A percentile compares a stretch with the other conserved stretches of the same genome.
These are phyloP conservation scores for Millerozyma miso DNA, from an alignment of 805 yeast species.

Conservation along the genomic window DNA sequence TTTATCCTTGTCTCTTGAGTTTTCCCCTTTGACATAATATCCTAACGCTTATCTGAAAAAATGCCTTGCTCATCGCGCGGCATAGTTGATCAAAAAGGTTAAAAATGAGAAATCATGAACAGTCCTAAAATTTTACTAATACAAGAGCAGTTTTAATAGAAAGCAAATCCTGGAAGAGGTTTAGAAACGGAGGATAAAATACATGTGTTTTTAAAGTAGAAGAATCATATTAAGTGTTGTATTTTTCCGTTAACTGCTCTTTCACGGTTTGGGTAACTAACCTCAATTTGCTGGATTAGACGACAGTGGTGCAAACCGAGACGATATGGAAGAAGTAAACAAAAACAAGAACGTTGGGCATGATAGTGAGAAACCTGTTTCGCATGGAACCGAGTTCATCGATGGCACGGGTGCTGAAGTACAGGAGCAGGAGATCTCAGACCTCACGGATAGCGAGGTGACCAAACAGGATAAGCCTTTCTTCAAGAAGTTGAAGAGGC, in stretches of 20 bases:
- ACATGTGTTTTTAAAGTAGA: too few species aligned
- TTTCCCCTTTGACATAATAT: background rate
- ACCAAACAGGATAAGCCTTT: background rate
- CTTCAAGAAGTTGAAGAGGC: slow-evolving; percentile 7
- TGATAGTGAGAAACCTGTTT: background rate
- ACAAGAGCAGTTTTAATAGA: too few species aligned
- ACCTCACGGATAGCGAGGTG: background rate
- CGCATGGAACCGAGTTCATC: background rate
- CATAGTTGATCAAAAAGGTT: background rate
- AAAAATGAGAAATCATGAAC: too few species aligned
- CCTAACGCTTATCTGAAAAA: background rate
- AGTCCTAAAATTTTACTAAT: too few species aligned
- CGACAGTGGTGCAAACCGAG: too few species aligned
- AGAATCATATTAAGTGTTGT: too few species aligned
- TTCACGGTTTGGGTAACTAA: too few species aligned
- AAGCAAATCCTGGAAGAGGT: too few species aligned
- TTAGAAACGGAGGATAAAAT: too few species aligned
- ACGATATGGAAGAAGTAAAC: too few species aligned
- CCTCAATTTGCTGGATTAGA: too few species aligned
- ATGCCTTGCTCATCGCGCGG: background rate
- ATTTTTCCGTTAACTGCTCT: too few species aligned
- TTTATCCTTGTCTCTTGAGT: background rate
- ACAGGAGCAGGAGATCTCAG: background rate
- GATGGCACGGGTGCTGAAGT: background rate
- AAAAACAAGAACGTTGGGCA: background rate